A percentile compares a stretch with the other conserved stretches of the same genome.
These are phyloP conservation scores for Cadophora sp. DNA, from an alignment of 2,329 filamentous ascomycete species.

Conservation along the genomic window DNA sequence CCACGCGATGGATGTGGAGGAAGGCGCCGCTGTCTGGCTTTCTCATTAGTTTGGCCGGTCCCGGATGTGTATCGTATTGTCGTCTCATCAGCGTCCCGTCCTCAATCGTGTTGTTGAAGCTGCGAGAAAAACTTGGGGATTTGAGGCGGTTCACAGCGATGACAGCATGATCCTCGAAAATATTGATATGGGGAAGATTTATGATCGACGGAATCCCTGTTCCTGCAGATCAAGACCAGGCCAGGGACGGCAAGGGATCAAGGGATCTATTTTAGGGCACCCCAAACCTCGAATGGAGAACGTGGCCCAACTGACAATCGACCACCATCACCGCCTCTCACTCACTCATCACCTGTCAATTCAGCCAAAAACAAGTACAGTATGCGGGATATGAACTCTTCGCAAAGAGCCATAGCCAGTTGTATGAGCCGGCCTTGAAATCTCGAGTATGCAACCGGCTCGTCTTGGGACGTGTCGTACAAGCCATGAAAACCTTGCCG, in stretches of 20 bases:
- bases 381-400: not conserved
- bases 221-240: conserved; percentile 11
- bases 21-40: not conserved
- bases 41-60: not conserved
- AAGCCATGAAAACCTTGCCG: conserved; percentile 8
- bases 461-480: not conserved
- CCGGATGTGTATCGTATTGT: not conserved
- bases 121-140: not conserved
- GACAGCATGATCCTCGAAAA: not conserved
- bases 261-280: conserved; percentile 18
- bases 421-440: not conserved
- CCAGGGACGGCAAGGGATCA: not conserved
- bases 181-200: not conserved
- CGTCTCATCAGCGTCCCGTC: not conserved
- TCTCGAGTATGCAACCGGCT: not conserved
- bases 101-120: not conserved
- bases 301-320: conserved; percentile 6
- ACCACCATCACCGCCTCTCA: not conserved
- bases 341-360: not conserved
- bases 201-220: conserved; percentile 13
- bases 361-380: not conserved
- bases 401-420: not conserved
- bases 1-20: not conserved
- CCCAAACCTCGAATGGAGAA: not conserved
- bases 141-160: not conserved